Conservation (phyloP, 306 rosid genomes). For the Vigna hirtella region DNA sequence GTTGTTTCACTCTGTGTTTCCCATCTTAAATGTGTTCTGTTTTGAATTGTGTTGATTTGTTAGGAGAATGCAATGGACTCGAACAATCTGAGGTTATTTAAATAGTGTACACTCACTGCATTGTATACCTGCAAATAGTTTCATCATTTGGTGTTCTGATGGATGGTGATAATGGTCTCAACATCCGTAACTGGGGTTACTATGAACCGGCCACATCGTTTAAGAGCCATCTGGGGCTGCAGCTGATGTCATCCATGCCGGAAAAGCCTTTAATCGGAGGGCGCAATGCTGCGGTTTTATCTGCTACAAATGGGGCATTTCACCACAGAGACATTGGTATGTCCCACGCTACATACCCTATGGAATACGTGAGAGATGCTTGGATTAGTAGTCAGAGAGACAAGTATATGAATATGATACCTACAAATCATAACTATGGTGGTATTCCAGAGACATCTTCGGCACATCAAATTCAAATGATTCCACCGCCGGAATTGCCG, state of each 20-base stretch:
- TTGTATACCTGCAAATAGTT: conserved; percentile 41
- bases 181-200: conserved; percentile 95
- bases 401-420: conserved; percentile 73
- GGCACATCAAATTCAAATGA: conserved; percentile 69
- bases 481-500: conserved; percentile 59
- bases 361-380: conserved; percentile 80
- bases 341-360: conserved; percentile 66
- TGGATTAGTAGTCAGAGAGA: conserved; percentile 87
- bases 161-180: conserved; percentile 91
- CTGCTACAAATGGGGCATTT: conserved; percentile 62
- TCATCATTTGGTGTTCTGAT: conserved; percentile 54
- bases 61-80: conserved; percentile 36
- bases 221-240: conserved; percentile 85
- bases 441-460: conserved; percentile 71
- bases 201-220: conserved; percentile 74
- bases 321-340: conserved; percentile 73
- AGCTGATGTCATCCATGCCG: conserved; percentile 86
- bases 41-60: conserved; percentile 38
- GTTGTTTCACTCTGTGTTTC: neutral
- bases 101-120: conserved; percentile 30
- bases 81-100: conserved; percentile 41
- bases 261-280: conserved; percentile 74
- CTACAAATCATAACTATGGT: conserved; percentile 61
- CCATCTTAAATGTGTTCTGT: neutral
- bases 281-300: conserved; percentile 63